Evolutionary conservation across 2,329 filamentous ascomycete species (phyloP).

Genomic region (Pseudopithomyces chartarum): DNA sequence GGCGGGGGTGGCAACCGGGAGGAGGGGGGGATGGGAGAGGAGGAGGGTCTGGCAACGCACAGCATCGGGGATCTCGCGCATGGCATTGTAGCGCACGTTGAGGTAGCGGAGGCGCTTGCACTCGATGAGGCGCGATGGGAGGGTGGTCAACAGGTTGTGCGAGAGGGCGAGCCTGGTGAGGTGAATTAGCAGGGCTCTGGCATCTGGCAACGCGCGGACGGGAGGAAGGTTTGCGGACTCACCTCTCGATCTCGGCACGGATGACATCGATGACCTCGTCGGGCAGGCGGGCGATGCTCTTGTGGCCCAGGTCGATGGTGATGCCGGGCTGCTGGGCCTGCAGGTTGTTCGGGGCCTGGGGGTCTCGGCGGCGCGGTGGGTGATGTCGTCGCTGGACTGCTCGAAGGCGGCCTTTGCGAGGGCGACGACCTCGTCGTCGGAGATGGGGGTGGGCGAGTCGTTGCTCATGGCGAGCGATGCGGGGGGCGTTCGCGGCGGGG

Average conservation of each 20-base stretch:
- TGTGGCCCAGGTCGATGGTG: slow-evolving; percentile 78
- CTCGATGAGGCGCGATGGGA: slow-evolving; percentile 73
- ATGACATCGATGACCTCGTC: slow-evolving; percentile 78
- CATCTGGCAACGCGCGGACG: too few species aligned
- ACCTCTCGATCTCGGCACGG: slow-evolving; percentile 75
- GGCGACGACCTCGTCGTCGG: slow-evolving; percentile 67
- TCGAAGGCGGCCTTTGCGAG: slow-evolving; percentile 71
- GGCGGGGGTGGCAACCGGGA: slow-evolving; percentile 7
- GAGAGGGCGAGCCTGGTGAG: slow-evolving; percentile 74
- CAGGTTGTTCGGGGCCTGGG: slow-evolving; percentile 61
- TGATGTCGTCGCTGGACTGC: slow-evolving; percentile 68
- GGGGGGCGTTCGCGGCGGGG: slow-evolving; percentile 2
- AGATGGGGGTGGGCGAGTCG: slow-evolving; percentile 53
- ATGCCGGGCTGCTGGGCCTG: slow-evolving; percentile 67
- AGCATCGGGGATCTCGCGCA: slow-evolving; percentile 68
- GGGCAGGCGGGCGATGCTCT: slow-evolving; percentile 72
- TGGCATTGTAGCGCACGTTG: slow-evolving; percentile 77
- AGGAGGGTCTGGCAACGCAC: slow-evolving; percentile 51
- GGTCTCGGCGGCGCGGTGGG: slow-evolving; percentile 56
- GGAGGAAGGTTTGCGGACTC: slow-evolving; percentile 12
- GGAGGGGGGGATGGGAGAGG: not conserved
- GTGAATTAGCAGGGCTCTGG: slow-evolving; percentile 25
- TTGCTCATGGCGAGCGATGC: slow-evolving; percentile 40
- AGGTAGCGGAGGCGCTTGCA: slow-evolving; percentile 79
- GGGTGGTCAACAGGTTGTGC: slow-evolving; percentile 75